Base-by-base conservation (phyloP, 192 early-diverging fungal genomes). In the Coemansia sp. region DNA sequence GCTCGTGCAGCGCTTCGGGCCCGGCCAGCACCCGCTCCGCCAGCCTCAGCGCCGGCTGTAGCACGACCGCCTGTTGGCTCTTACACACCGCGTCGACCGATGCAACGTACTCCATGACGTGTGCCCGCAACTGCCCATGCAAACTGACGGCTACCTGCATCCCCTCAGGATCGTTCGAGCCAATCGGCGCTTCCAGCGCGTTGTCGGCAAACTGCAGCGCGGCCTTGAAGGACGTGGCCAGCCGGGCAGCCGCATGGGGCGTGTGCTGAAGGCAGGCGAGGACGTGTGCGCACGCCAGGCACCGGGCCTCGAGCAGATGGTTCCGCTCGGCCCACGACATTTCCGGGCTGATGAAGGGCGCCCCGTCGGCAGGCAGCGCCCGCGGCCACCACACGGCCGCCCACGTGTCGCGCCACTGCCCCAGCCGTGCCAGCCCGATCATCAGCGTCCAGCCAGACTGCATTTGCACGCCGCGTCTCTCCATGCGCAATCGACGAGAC, bases 191-290 rank as follows among this genome's bases (percentile, higher is more conserved):
- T 34, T 78, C 75, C 11, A 78, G 58, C 20, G 75, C 75, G 21
- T 78, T 78, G 11, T 78, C 75, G 21, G 64, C 69, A 52, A 68
- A 78, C 57, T 64, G 26, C 40, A 78, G 20, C 2, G 69, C 40
- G 5, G 59, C 53, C 2, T 62, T 43, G 12, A 78, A n/a, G 17
- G 55, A 32, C 0, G 53, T 30, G 26, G 49, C 56, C 38, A 77
- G 28, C 8, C 3, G 18, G 23, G 39, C 15, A 1, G 12, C 31
- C 15, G 23, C 11, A 3, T 11, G 26, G 2, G 6, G 23, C 7
- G 3, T 23, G 18, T 1, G 23, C 2, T 1, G 50, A 57, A 20
- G 65, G 43, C 28, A 34, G 45, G 2, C 58, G 32, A 65, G 58
- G 3, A 68, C 7, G 14, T 78, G 75, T 0, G 69, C 28, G 11